A percentile compares a stretch with the other conserved stretches of the same genome.
Evolutionary conservation across 495 filamentous ascomycete species (phyloP).

Genomic region (Neurospora intermedia): DNA sequence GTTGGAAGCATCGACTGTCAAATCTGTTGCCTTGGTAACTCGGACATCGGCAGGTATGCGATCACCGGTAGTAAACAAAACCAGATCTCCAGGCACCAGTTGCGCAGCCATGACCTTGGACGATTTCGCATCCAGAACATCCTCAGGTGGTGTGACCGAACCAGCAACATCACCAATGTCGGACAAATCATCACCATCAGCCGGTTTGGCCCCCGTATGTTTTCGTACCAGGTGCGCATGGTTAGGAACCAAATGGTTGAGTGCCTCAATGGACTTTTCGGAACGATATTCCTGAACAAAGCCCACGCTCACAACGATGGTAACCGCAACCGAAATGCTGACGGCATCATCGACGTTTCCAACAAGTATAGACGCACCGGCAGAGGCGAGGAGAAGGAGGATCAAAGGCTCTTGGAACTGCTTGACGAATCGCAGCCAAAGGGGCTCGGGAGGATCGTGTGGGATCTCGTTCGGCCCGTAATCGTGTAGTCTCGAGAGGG

Average conservation of each 20-base stretch:
- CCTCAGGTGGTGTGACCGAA: conserved; percentile 31
- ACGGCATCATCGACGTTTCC: conserved; percentile 93
- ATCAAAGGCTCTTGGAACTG: conserved; percentile 93
- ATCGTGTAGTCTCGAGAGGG: conserved; percentile 61
- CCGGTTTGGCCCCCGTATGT: conserved; percentile 18
- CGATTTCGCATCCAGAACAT: conserved; percentile 58
- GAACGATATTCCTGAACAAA: conserved; percentile 97
- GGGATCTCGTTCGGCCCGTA: conserved; percentile 92
- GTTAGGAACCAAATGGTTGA: conserved; percentile 88
- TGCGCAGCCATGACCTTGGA: conserved; percentile 76
- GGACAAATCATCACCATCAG: conserved; percentile 21
- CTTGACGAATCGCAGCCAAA: conserved; percentile 90
- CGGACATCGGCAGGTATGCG: conserved; percentile 94
- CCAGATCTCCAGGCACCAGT: conserved; percentile 83
- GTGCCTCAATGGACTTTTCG: conserved; percentile 91
- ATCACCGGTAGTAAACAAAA: conserved; percentile 89
- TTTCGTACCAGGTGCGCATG: conserved; percentile 82
- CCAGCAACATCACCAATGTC: conserved; percentile 31
- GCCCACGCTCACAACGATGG: conserved; percentile 91
- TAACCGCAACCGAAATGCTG: conserved; percentile 89
- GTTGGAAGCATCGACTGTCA: conserved; percentile 95
- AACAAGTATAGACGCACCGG: conserved; percentile 79
- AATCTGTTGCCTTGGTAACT: conserved; percentile 76
- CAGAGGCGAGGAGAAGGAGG: conserved; percentile 82
- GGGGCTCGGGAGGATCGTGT: conserved; percentile 81